Percentiles rank a stretch among this genome's conserved stretches.
Evolutionary conservation across 1,284 basidiomycete genomes (phyloP).

Genomic region (Gomphus sp.): DNA sequence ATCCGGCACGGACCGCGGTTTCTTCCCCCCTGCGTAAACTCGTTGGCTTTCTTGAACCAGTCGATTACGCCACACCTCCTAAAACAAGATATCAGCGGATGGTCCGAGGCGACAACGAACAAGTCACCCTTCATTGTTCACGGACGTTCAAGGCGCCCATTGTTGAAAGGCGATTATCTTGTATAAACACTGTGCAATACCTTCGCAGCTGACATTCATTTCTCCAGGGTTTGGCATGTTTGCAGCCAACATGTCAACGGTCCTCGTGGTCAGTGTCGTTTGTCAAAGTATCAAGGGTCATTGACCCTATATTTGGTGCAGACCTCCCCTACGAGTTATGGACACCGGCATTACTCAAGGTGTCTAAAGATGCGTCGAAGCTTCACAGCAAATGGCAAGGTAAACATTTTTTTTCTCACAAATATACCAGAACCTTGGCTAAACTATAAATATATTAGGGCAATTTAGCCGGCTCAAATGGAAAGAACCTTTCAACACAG

Average conservation of each 20-base stretch:
- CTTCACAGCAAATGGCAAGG: constrained; percentile 1
- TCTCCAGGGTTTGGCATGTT: constrained; percentile 6
- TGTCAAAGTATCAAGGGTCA: background rate
- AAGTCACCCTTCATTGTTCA: constrained; percentile 43
- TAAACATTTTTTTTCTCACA: background rate
- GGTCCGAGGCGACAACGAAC: constrained; percentile 29
- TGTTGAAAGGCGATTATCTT: constrained; percentile 39
- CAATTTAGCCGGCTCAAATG: constrained; percentile 46
- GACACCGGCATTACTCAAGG: background rate
- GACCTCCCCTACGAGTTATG: constrained; percentile 31
- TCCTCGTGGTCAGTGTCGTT: background rate
- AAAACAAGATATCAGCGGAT: constrained; percentile 49
- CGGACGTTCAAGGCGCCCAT: constrained; percentile 26
- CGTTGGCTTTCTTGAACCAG: constrained; percentile 38
- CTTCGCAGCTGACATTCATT: background rate
- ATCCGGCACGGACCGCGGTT: constrained; percentile 25
- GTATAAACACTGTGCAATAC: background rate
- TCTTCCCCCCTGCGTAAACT: constrained; percentile 23
- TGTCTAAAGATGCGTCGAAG: background rate
- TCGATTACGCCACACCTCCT: constrained; percentile 35
- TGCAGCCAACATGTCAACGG: background rate
- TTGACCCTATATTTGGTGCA: constrained; percentile 13
- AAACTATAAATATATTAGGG: constrained; percentile 22
- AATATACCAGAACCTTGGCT: background rate
- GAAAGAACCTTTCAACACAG: constrained; percentile 44